Base-by-base conservation (phyloP, 495 filamentous ascomycete species). In the Niebla homalea region DNA sequence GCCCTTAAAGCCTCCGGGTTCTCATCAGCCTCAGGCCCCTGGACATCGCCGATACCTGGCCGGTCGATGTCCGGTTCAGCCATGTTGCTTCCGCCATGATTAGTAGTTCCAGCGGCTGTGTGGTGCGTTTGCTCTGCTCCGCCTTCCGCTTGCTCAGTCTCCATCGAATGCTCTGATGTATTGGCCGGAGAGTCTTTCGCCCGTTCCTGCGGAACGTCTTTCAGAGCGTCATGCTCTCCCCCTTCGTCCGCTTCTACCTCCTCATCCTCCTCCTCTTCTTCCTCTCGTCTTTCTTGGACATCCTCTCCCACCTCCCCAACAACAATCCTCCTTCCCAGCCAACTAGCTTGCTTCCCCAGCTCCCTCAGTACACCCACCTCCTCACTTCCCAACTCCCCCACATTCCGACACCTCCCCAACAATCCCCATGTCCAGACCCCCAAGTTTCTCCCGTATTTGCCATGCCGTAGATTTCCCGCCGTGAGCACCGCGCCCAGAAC, bases 381-480 rank as follows among this genome's bases (percentile, higher is more conserved):
- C 48, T 70, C 69, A 14, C 64, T 73, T 18, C 67, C 59, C 58
- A 75, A 48, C 53, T 72, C 57, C 21, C 70, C 74, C 21, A 73
- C 61, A 22, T 70, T 71, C 5, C 65, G 65, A 59, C 73, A 75
- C 49, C 64, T 70, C 15, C 62, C 71, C 53, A 76, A 51, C 22
- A 76, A 43, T 1, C 70, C 72, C 73, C 73, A 77, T 11, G 64
- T 61, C 73, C 73, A 77, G 11, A 65, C 66, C 7, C 69, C 67
- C 4, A 73, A n/a, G 16, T 49, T 52, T 60, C 62, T 74, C 21
- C 61, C 72, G 51, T 69, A 72, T 69, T 66, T 71, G 36, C 61
- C 70, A 16, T 36, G 19, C 59, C 62, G 69, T 18, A 83, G 59
- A 49, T 70, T 67, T 10, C 69, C 66, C 19, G 75, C 50, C 12